These are phyloP conservation scores for Tuber umbilicatum DNA, from an alignment of 495 filamentous ascomycete genomes.

Conservation along the genomic window DNA sequence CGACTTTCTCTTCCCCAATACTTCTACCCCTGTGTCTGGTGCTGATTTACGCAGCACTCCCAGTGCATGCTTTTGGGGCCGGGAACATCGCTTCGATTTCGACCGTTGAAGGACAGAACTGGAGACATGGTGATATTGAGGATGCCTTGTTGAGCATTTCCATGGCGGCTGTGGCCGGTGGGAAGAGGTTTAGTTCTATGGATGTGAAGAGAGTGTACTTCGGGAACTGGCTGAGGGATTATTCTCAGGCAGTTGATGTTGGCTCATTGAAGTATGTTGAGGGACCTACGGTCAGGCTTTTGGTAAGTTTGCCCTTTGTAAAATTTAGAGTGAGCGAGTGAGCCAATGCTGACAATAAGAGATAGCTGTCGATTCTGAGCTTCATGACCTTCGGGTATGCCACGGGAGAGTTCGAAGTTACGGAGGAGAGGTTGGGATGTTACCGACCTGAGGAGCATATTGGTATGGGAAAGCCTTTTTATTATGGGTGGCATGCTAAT, in stretches of 20 bases:
- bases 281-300: conserved; percentile 77
- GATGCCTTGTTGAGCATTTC: conserved; percentile 70
- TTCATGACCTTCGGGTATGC: conserved; percentile 69
- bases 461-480: conserved; percentile 39
- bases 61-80: conserved; percentile 74
- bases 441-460: conserved; percentile 87
- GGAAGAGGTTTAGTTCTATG: conserved; percentile 80
- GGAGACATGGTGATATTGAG: conserved; percentile 95
- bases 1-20: conserved; percentile 19
- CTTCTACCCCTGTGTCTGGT: conserved; percentile 51
- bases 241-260: conserved; percentile 75
- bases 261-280: conserved; percentile 83
- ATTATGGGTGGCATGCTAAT: not conserved
- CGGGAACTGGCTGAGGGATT: conserved; percentile 87
- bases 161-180: conserved; percentile 69
- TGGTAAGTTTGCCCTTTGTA: conserved; percentile 48
- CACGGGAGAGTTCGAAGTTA: conserved; percentile 89
- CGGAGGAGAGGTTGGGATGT: conserved; percentile 74
- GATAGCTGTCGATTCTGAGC: conserved; percentile 50
- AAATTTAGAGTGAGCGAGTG: not conserved
- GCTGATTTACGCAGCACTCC: conserved; percentile 55
- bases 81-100: conserved; percentile 74
- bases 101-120: conserved; percentile 62
- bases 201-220: conserved; percentile 81
- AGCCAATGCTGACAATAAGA: not conserved